Evolutionary conservation across 495 filamentous ascomycete species (phyloP).

Genomic region (Talaromyces liani): DNA sequence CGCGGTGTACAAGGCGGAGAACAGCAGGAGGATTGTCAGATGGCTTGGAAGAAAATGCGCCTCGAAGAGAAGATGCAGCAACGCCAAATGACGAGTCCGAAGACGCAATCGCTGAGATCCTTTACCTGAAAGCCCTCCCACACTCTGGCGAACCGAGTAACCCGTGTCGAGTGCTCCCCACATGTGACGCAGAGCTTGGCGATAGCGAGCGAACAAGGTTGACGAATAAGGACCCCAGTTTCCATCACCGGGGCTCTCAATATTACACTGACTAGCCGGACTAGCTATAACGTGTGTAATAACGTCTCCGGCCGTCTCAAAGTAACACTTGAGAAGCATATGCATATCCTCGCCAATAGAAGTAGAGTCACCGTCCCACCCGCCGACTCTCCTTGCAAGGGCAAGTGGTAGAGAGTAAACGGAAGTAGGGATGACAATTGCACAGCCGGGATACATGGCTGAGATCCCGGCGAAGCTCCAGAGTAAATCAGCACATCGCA

Average conservation of each 20-base stretch:
- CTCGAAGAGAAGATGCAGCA: constrained; percentile 58
- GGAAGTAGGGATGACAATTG: constrained; percentile 58
- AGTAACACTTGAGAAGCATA: constrained; percentile 72
- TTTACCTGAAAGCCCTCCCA: constrained; percentile 19
- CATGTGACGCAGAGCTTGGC: constrained; percentile 63
- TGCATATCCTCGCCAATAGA: constrained; percentile 68
- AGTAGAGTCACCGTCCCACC: constrained; percentile 59
- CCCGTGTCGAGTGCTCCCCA: constrained; percentile 64
- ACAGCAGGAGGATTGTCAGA: constrained; percentile 50
- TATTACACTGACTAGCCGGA: constrained; percentile 62
- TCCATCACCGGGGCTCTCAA: constrained; percentile 44
- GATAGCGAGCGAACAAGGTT: constrained; percentile 53
- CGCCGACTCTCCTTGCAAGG: constrained; percentile 54
- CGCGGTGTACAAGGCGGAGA: constrained; percentile 47
- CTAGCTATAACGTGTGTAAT: constrained; percentile 42
- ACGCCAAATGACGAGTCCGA: constrained; percentile 23
- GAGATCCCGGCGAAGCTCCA: constrained; percentile 62
- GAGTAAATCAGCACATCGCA: constrained; percentile 59
- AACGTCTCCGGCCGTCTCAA: constrained; percentile 56
- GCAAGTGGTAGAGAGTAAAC: constrained; percentile 60
- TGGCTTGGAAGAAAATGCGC: constrained; percentile 63
- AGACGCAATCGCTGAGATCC: constrained; percentile 19
- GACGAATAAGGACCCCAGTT: constrained; percentile 37
- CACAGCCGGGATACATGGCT: constrained; percentile 50
- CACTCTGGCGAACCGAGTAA: constrained; percentile 37